Conservation (phyloP, 2,329 filamentous ascomycete genomes). For the Raffaelea ambrosiae region DNA sequence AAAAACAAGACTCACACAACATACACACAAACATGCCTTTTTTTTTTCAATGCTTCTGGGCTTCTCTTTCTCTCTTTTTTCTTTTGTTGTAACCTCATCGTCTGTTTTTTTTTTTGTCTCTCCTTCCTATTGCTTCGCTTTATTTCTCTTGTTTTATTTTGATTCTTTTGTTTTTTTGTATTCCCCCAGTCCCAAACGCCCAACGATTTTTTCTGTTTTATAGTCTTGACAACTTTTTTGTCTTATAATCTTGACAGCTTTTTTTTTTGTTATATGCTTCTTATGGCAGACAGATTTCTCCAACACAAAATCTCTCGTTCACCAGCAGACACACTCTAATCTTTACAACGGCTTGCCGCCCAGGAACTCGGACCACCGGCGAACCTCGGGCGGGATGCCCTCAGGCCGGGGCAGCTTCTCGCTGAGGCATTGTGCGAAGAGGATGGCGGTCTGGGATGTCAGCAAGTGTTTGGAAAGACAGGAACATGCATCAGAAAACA, state of each 20-base stretch:
- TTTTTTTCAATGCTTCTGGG: not conserved
- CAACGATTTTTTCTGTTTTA: constrained; percentile 3
- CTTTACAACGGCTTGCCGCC: constrained; percentile 73
- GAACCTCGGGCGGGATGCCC: constrained; percentile 84
- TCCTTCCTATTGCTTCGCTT: not conserved
- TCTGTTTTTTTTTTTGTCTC: not conserved
- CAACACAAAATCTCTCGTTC: too few species aligned
- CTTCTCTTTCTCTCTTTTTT: not conserved
- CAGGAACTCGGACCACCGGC: constrained; percentile 92
- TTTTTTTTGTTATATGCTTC: constrained; percentile 5
- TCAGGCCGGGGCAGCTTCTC: constrained; percentile 86
- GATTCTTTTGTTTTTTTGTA: not conserved
- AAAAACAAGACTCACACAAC: too few species aligned
- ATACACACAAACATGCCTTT: not conserved
- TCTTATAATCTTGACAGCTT: too few species aligned
- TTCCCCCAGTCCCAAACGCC: not conserved
- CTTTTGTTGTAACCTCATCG: not conserved
- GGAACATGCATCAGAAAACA: constrained; percentile 3
- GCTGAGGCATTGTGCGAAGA: constrained; percentile 95
- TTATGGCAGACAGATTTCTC: too few species aligned
- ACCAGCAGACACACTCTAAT: too few species aligned
- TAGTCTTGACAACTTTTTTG: too few species aligned
- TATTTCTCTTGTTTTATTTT: not conserved
- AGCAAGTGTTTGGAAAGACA: not conserved
- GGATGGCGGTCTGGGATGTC: constrained; percentile 67